Percentiles rank a stretch among this genome's conserved stretches.
These are phyloP conservation scores for Ustilaginoidea virens DNA, from an alignment of 2,329 filamentous ascomycete species.

Conservation along the genomic window DNA sequence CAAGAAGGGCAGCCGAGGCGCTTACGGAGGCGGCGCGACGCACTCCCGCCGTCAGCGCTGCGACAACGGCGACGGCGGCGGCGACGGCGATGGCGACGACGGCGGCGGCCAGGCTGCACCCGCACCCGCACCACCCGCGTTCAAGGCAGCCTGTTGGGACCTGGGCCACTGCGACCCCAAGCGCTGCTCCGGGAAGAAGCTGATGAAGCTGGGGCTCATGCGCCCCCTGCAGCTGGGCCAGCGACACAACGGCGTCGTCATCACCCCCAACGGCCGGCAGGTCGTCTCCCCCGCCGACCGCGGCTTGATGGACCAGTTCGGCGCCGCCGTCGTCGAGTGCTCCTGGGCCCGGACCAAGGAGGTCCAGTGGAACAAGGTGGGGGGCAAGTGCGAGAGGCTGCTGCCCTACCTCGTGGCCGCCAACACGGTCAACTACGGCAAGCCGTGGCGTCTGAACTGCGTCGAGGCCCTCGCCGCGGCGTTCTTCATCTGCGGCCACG, in stretches of 20 bases:
- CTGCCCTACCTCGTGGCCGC: conserved; percentile 92
- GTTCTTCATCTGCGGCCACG: conserved; percentile 82
- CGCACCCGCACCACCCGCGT: conserved; percentile 32
- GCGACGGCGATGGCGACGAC: conserved; percentile 20
- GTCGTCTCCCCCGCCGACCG: conserved; percentile 72
- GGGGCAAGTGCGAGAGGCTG: conserved; percentile 80
- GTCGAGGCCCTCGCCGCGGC: conserved; percentile 87
- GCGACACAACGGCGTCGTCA: conserved; percentile 80
- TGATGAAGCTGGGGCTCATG: conserved; percentile 89
- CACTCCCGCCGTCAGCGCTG: conserved; percentile 29
- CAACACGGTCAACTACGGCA: conserved; percentile 94
- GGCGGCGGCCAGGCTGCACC: conserved; percentile 14
- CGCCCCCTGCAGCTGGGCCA: conserved; percentile 83
- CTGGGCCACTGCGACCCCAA: conserved; percentile 96
- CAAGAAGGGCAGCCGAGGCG: conserved; percentile 50
- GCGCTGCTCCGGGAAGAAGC: conserved; percentile 84
- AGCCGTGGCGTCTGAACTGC: conserved; percentile 89
- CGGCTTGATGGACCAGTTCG: conserved; percentile 70
- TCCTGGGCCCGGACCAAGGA: conserved; percentile 90
- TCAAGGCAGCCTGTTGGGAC: conserved; percentile 96
- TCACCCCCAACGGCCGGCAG: conserved; percentile 85
- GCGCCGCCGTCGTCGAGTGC: conserved; percentile 91
- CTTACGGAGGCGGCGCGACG: conserved; percentile 23
- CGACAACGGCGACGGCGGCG: conserved; percentile 8
- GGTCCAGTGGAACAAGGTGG: conserved; percentile 80